phyloP scores from a whole-genome alignment of 345 rosid species.

The Lagerstroemia speciosa region DNA sequence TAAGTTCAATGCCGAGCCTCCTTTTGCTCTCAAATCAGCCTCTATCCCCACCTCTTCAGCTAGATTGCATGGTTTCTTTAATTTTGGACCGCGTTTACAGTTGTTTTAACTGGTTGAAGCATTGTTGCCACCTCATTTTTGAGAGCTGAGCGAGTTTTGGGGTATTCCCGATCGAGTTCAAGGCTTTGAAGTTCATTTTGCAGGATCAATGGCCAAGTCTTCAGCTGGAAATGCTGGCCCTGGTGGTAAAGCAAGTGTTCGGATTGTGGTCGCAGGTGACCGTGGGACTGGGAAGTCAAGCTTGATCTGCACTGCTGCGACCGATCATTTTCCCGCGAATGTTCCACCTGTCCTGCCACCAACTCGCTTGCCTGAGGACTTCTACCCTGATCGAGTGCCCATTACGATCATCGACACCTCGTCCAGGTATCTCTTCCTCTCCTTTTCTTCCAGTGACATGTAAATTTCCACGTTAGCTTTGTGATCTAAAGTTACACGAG shows the following conservation, averaged over 20 bases:
- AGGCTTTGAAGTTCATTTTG: background rate
- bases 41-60: too few species aligned
- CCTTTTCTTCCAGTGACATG: background rate
- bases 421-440: slow-evolving; percentile 39
- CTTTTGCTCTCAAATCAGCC: too few species aligned
- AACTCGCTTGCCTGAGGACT: slow-evolving; percentile 60
- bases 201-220: slow-evolving; percentile 16
- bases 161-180: slow-evolving; percentile 1
- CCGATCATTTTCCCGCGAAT: slow-evolving; percentile 54
- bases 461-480: background rate
- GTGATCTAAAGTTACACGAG: background rate
- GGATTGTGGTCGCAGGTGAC: slow-evolving; percentile 87
- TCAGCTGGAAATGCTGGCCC: slow-evolving; percentile 19
- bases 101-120: too few species aligned
- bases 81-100: too few species aligned
- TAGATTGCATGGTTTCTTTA: too few species aligned
- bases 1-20: background rate
- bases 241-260: slow-evolving; percentile 50
- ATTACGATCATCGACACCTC: slow-evolving; percentile 88
- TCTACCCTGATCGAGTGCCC: slow-evolving; percentile 78
- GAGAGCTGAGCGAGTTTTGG: background rate
- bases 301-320: slow-evolving; percentile 77
- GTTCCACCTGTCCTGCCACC: slow-evolving; percentile 77
- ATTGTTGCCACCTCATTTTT: too few species aligned
- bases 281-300: slow-evolving; percentile 92